Percentiles rank a stretch among this genome's conserved stretches.
Conservation (phyloP, 208 protist genomes). For the Sergeia podlipaevii region DNA sequence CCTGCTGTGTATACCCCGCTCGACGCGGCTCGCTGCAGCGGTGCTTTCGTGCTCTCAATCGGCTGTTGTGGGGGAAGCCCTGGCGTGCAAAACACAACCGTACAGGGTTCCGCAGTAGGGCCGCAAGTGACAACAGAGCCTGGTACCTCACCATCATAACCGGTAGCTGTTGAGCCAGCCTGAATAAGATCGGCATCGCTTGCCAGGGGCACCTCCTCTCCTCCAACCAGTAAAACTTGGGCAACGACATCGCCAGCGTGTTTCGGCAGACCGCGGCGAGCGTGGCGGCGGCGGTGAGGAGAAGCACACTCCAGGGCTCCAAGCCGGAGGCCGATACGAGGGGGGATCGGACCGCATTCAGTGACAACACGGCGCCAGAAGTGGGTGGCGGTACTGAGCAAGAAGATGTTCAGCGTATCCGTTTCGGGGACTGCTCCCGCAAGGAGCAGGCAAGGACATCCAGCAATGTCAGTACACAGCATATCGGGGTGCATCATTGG, state of each 20-base stretch:
- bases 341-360: slow-evolving; percentile 24
- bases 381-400: slow-evolving; percentile 52
- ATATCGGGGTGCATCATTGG: slow-evolving; percentile 55
- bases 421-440: slow-evolving; percentile 6
- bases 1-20: no score
- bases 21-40: no score
- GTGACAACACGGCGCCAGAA: slow-evolving; percentile 47
- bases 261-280: slow-evolving; percentile 4
- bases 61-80: no score
- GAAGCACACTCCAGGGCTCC: background rate
- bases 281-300: slow-evolving; percentile 5
- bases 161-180: no score
- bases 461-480: slow-evolving; percentile 25
- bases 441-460: slow-evolving; percentile 46
- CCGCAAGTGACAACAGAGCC: no score
- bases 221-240: slow-evolving; percentile 10
- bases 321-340: slow-evolving; percentile 17
- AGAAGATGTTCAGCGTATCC: slow-evolving; percentile 28
- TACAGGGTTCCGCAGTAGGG: no score
- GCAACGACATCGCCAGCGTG: background rate
- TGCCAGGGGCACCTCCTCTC: no score
- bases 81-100: no score
- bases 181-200: no score
- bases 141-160: no score
- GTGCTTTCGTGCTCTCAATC: no score